These are phyloP conservation scores for Colletotrichum truncatum DNA, from an alignment of 2,329 filamentous ascomycete species.

Conservation along the genomic window DNA sequence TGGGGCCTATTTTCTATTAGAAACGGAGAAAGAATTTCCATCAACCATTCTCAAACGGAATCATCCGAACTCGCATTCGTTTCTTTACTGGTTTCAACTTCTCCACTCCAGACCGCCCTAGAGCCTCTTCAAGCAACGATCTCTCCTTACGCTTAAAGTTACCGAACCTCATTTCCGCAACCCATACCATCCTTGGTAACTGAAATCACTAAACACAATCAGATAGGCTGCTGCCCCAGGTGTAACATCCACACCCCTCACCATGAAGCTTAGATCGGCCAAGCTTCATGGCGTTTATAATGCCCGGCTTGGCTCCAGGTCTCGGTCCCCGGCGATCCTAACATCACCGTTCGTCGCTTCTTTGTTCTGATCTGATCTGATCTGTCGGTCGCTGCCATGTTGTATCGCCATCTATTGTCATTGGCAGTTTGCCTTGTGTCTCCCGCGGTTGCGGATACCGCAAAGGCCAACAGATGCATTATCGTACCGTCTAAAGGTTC, in stretches of 20 bases:
- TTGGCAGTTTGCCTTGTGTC: conserved; percentile 10
- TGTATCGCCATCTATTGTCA: conserved; percentile 4
- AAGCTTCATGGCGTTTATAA: conserved; percentile 19
- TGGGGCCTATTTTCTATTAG: background rate
- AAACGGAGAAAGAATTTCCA: conserved; percentile 9
- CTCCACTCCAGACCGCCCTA: background rate
- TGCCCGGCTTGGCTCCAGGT: background rate
- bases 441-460: background rate
- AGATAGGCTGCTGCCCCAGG: background rate
- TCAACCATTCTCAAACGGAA: background rate
- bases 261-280: background rate
- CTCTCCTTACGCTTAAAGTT: background rate
- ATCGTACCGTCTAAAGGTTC: conserved; percentile 43
- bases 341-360: conserved; percentile 1
- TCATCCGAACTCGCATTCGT: conserved; percentile 4
- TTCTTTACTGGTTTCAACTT: background rate
- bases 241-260: background rate
- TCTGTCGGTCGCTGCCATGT: background rate
- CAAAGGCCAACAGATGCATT: conserved; percentile 17
- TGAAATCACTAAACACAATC: background rate
- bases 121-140: background rate
- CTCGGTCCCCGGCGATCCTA: background rate
- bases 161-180: conserved; percentile 14
- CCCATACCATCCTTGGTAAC: conserved; percentile 6
- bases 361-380: background rate